A percentile compares a stretch with the other conserved stretches of the same genome.
phyloP scores from a whole-genome alignment of 176 grass and related monocot species.

The Hordeum vulgare region MorexV3_pseudomolecules_assembly NC_058518.1:512952129-512952628 shows the following conservation, averaged over 20 bases:
- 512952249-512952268: slow-evolving; percentile 74
- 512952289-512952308: slow-evolving; percentile 63
- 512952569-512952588: slow-evolving; percentile 88
- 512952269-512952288: slow-evolving; percentile 82
- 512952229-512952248: slow-evolving; percentile 76
- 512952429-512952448: slow-evolving; percentile 88
- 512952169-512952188: slow-evolving; percentile 62
- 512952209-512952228: slow-evolving; percentile 67
- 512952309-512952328: not conserved
- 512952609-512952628: slow-evolving; percentile 13
- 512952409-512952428: slow-evolving; percentile 31
- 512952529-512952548: slow-evolving; percentile 91
- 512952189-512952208: slow-evolving; percentile 77
- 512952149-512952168: slow-evolving; percentile 21
- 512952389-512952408: not conserved
- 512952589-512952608: slow-evolving; percentile 59
- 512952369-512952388: not conserved
- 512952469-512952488: slow-evolving; percentile 78
- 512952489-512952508: slow-evolving; percentile 86
- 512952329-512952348: not conserved
- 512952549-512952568: slow-evolving; percentile 93
- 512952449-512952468: slow-evolving; percentile 81
- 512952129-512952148: not conserved
- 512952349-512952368: not conserved
- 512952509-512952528: slow-evolving; percentile 86